Evolutionary conservation across 768 basidiomycete species (phyloP).

Genomic region (Galerina sulciceps): DNA sequence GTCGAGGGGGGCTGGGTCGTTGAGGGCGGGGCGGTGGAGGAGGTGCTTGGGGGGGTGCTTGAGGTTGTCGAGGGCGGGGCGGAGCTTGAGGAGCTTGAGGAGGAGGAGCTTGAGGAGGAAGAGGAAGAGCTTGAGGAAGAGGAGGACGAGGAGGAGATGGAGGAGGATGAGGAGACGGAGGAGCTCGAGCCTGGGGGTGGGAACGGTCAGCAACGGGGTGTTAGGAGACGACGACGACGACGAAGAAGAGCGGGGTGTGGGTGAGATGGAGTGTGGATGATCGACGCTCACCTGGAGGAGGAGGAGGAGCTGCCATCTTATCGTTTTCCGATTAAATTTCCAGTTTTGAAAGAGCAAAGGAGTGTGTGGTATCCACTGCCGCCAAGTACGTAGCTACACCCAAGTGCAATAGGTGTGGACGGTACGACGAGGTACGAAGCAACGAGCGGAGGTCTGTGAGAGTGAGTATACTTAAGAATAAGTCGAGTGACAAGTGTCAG

Average conservation of each 20-base stretch:
- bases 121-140: background rate
- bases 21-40: background rate
- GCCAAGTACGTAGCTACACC: no score
- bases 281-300: background rate
- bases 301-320: background rate
- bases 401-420: no score
- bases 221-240: background rate
- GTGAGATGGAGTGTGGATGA: background rate
- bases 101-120: background rate
- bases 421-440: no score
- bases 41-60: background rate
- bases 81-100: background rate
- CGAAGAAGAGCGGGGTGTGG: background rate
- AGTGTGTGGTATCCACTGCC: conserved; percentile 5
- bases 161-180: background rate
- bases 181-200: background rate
- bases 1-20: background rate
- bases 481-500: background rate
- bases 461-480: background rate
- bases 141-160: background rate
- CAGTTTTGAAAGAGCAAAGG: background rate
- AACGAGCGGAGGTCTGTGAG: conserved; percentile 1
- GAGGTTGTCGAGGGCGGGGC: background rate
- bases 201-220: background rate
- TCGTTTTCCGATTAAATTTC: background rate